phyloP scores from a whole-genome alignment of 2,329 filamentous ascomycete species.

The Fusarium nurragi region DNA sequence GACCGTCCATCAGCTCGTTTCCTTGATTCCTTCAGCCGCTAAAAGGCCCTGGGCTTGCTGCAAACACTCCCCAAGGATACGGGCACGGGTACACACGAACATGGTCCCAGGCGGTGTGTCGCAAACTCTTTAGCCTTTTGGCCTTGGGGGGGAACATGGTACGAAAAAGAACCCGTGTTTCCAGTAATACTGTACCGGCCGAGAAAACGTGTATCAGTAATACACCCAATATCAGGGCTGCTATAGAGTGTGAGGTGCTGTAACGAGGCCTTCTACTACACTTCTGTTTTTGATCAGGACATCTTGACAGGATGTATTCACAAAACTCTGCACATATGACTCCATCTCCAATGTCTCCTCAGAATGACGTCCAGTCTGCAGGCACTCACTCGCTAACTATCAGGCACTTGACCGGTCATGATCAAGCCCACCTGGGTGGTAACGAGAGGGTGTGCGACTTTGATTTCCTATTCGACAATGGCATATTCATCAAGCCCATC shows the following conservation, averaged over 20 bases:
- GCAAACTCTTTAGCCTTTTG: slow-evolving; percentile 27
- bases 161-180: slow-evolving; percentile 36
- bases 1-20: slow-evolving; percentile 19
- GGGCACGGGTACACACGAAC: slow-evolving; percentile 26
- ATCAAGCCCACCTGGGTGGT: slow-evolving; percentile 34
- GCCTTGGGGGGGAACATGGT: slow-evolving; percentile 23
- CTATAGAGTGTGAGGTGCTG: slow-evolving; percentile 4
- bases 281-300: slow-evolving; percentile 18
- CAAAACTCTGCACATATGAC: slow-evolving; percentile 14
- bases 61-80: slow-evolving; percentile 39
- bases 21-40: slow-evolving; percentile 37
- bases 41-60: slow-evolving; percentile 30
- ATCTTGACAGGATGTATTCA: background rate
- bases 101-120: slow-evolving; percentile 40
- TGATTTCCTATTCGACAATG: slow-evolving; percentile 50
- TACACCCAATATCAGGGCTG: slow-evolving; percentile 27
- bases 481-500: slow-evolving; percentile 22
- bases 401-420: slow-evolving; percentile 35
- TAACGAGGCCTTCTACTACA: slow-evolving; percentile 26
- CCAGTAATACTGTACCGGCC: slow-evolving; percentile 25
- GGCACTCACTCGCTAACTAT: slow-evolving; percentile 17
- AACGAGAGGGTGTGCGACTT: slow-evolving; percentile 44
- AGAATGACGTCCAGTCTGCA: slow-evolving; percentile 22
- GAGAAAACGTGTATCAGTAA: slow-evolving; percentile 33
- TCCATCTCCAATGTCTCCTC: slow-evolving; percentile 29